Evolutionary conservation across 345 rosid genomes (phyloP).

Genomic region (Psidium friedrichsthalianum): DNA sequence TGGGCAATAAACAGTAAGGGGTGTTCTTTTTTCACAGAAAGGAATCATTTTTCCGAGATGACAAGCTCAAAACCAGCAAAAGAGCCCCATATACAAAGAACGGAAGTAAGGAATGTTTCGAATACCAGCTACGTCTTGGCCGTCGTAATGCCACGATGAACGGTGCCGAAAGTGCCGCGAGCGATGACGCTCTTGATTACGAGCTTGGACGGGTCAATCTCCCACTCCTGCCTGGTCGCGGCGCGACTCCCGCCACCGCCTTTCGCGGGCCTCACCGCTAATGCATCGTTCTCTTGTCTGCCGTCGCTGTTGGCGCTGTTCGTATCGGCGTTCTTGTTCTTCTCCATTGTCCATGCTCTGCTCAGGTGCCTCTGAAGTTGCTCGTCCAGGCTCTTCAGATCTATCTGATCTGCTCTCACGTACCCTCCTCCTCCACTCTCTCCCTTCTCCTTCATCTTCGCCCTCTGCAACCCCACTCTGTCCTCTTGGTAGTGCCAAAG

Average conservation of each 20-base stretch:
- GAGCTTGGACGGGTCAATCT: constrained; percentile 96
- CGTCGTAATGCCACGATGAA: constrained; percentile 93
- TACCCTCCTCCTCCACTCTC: constrained; percentile 56
- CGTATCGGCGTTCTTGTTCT: constrained; percentile 34
- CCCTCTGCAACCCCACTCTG: background rate
- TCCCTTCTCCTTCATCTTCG: constrained; percentile 41
- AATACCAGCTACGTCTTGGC: constrained; percentile 90
- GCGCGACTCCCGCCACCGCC: background rate
- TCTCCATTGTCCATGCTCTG: constrained; percentile 80
- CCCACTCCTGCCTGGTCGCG: constrained; percentile 75
- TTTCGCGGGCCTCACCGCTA: background rate
- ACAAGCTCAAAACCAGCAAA: background rate
- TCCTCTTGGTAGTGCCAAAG: background rate
- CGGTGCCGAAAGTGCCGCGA: constrained; percentile 92
- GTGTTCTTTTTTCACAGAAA: background rate
- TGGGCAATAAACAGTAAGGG: background rate
- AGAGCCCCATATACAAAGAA: background rate
- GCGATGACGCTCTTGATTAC: constrained; percentile 68
- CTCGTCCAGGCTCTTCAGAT: constrained; percentile 89
- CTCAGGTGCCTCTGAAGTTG: constrained; percentile 84
- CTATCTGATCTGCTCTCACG: constrained; percentile 97
- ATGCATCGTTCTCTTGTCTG: background rate
- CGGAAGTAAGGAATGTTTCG: background rate
- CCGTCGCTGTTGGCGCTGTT: background rate
- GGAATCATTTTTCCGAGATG: background rate